These are phyloP conservation scores for Lactarius hengduanensis DNA, from an alignment of 768 basidiomycete genomes.

Conservation along the genomic window DNA sequence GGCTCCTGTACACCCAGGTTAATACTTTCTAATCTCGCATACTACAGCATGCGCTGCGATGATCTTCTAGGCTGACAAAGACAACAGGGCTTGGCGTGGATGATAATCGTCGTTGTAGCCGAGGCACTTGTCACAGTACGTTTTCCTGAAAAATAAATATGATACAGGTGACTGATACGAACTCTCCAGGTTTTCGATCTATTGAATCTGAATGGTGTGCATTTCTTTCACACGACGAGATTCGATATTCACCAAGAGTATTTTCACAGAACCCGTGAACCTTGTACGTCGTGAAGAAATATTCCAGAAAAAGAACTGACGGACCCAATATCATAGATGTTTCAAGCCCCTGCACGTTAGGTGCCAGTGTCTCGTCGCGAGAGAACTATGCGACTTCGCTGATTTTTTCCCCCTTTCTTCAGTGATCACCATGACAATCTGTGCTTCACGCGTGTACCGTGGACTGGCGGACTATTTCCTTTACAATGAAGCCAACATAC, in stretches of 20 bases:
- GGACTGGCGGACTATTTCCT: constrained; percentile 3
- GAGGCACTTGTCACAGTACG: constrained; percentile 3
- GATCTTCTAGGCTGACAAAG: background rate
- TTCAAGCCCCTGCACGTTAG: too few relatives aligned
- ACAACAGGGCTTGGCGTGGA: constrained; percentile 5
- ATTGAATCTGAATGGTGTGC: too few relatives aligned
- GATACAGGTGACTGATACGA: too few relatives aligned
- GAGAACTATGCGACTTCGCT: background rate
- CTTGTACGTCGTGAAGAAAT: too few relatives aligned
- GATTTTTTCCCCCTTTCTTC: background rate
- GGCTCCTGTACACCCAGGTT: constrained; percentile 11
- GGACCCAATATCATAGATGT: too few relatives aligned
- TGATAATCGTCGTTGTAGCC: constrained; percentile 1
- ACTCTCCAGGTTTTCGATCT: too few relatives aligned
- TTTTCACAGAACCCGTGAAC: too few relatives aligned
- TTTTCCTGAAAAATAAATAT: too few relatives aligned
- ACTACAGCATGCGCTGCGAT: background rate
- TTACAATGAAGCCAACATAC: background rate
- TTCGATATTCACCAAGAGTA: too few relatives aligned
- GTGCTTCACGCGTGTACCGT: constrained; percentile 5
- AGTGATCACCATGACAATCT: constrained; percentile 3
- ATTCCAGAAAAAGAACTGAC: too few relatives aligned
- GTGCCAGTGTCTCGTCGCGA: too few relatives aligned
- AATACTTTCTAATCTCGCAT: background rate
- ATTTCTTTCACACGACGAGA: too few relatives aligned